A percentile compares a stretch with the other conserved stretches of the same genome.
These are phyloP conservation scores for Candida silvatica DNA, from an alignment of 805 yeast genomes.

Conservation along the genomic window DNA sequence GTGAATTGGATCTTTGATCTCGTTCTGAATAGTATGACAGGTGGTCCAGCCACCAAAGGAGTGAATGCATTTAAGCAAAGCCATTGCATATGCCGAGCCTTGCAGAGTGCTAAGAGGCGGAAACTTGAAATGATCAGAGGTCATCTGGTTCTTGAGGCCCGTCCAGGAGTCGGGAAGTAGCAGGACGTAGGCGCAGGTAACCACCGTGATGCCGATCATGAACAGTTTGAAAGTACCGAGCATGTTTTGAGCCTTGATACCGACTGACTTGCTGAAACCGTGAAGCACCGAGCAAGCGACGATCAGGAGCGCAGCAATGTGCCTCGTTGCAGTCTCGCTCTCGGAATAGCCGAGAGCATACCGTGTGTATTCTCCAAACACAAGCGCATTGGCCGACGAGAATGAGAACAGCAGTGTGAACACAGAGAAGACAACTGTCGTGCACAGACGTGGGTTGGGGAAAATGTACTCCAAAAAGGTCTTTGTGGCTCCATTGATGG, in stretches of 20 bases:
- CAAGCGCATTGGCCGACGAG: conserved; percentile 40
- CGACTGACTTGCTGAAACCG: conserved; percentile 50
- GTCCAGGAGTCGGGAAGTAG: conserved; percentile 36
- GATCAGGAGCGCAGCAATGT: conserved; percentile 33
- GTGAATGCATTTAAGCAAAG: conserved; percentile 42
- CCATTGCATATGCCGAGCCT: conserved; percentile 34
- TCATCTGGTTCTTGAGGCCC: conserved; percentile 34
- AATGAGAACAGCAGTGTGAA: conserved; percentile 44
- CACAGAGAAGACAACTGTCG: conserved; percentile 37
- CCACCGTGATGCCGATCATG: conserved; percentile 43
- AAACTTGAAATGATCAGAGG: conserved; percentile 18
- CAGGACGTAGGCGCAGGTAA: conserved; percentile 52
- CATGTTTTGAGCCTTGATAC: conserved; percentile 52
- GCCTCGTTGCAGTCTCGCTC: conserved; percentile 30
- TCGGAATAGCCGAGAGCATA: conserved; percentile 34
- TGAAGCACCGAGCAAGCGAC: conserved; percentile 34
- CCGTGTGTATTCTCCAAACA: conserved; percentile 45
- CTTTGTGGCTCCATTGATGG: conserved; percentile 71
- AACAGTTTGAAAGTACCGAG: conserved; percentile 54
- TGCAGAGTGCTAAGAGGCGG: conserved; percentile 24
- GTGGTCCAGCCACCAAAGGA: conserved; percentile 49
- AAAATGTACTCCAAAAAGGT: conserved; percentile 64
- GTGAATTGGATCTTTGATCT: conserved; percentile 41
- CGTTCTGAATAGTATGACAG: conserved; percentile 46
- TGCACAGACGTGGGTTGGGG: conserved; percentile 45